Base-by-base conservation (phyloP, 352 stramenopile genomes). In the Elongisporangium senticosum region DNA sequence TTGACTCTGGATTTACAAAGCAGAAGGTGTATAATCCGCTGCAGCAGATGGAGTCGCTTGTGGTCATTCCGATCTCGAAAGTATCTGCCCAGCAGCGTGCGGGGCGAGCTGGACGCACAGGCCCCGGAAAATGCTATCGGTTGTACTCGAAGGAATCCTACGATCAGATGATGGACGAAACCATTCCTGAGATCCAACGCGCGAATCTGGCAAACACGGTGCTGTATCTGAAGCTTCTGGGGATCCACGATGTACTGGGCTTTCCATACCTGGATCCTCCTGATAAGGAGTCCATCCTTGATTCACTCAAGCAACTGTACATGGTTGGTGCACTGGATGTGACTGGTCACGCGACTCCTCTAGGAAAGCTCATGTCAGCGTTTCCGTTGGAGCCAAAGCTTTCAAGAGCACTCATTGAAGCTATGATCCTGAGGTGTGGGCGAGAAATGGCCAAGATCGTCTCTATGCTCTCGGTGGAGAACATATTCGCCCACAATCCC, bases 101-200 rank as follows among this genome's bases (percentile, higher is more conserved):
- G 10, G 97, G 97, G 68, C 93, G 97, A 63, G 97, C 97, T 0
- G 98, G 98, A 19, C 83, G 97, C 64, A 99, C 96, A 0, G 70
- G 86, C 17, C 92, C 97, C 1, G 98, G 98, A 22, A 99, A 99
- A 64, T 99, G 97, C 66, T 99, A 98, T 67, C 90, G 97, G 0
- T 74, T 99, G 13, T 99, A 99, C 72, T 98, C 96, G n/a, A 97
- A 99, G 69, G 71, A 89, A 24, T 98, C 87, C 49, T 99, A 99
- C 76, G 79, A 95, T 47, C 73, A 95, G 40, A 96, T 99, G 75
- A 83, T 98, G 58, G 86, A 98, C 67, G 95, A 99, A 68, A 99
- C 93, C 0, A 98, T 99, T 61, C 97, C 97, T 0, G 97, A 99
- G 77, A 99, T 99, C 67, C 80, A 98, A 28, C 83, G 96, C 48